Evolutionary conservation across 164 flowering plant genomes (phyloP).

Genomic region (Chimonanthus salicifolius): DNA sequence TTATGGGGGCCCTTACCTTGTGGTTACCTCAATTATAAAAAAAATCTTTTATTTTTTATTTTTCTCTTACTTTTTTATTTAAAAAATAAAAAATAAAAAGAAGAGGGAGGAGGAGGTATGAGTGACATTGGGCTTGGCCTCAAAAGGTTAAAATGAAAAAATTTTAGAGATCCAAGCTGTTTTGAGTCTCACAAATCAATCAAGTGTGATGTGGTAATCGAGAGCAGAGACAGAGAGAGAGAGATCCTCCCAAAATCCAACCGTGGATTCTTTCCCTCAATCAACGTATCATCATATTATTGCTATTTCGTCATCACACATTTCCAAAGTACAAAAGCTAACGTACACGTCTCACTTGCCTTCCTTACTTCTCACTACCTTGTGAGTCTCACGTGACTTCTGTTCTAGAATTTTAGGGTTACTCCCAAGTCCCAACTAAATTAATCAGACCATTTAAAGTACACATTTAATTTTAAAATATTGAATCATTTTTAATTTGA

Average conservation of each 20-base stretch:
- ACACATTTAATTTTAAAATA: neutral
- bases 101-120: too few relatives aligned
- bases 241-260: neutral
- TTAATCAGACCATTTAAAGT: neutral
- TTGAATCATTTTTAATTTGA: neutral
- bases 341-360: neutral
- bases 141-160: too few relatives aligned
- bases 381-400: conserved; percentile 2
- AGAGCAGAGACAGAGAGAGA: neutral
- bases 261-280: neutral
- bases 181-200: too few relatives aligned
- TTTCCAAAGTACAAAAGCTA: neutral
- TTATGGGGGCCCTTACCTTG: too few relatives aligned
- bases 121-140: too few relatives aligned
- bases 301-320: conserved; percentile 2
- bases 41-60: too few relatives aligned
- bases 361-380: neutral
- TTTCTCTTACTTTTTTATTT: too few relatives aligned
- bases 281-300: neutral
- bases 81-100: too few relatives aligned
- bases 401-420: neutral
- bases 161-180: too few relatives aligned
- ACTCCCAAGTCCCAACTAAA: neutral
- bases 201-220: neutral
- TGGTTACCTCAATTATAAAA: too few relatives aligned